A percentile compares a stretch with the other conserved stretches of the same genome.
These are phyloP conservation scores for Ceratocystis alfenasii DNA, from an alignment of 2,329 filamentous ascomycete genomes.

Conservation along the genomic window DNA sequence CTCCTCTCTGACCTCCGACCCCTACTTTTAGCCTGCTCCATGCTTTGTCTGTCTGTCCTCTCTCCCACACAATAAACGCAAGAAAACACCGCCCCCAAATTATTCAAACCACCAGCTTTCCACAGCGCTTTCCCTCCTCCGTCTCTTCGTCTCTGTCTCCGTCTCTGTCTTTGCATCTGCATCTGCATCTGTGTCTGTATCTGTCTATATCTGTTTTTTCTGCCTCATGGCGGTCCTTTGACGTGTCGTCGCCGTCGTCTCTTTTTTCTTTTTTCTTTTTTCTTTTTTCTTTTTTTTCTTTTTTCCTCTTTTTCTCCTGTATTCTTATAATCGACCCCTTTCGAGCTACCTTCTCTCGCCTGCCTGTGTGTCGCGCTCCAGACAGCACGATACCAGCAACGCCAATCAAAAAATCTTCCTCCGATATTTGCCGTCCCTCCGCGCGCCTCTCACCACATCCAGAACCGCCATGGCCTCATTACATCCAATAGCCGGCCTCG, in stretches of 20 bases:
- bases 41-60: neutral
- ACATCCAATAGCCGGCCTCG: constrained; percentile 1
- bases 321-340: neutral
- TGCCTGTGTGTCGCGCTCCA: neutral
- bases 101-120: no score
- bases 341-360: neutral
- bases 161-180: no score
- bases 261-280: neutral
- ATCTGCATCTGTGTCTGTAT: neutral
- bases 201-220: neutral
- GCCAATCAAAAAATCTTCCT: no score
- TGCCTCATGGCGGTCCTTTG: constrained; percentile 1
- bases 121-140: no score
- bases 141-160: no score
- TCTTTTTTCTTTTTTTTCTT: neutral
- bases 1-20: neutral
- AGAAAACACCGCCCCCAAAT: no score
- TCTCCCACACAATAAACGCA: neutral
- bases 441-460: neutral
- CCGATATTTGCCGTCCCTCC: neutral
- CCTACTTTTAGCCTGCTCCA: no score
- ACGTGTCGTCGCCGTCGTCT: neutral
- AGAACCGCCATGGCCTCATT: constrained; percentile 11
- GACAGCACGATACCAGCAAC: neutral
- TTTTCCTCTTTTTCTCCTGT: neutral